These are phyloP conservation scores for Coemansia guatemalensis DNA, from an alignment of 192 early-diverging fungal genomes.

Conservation along the genomic window DNA sequence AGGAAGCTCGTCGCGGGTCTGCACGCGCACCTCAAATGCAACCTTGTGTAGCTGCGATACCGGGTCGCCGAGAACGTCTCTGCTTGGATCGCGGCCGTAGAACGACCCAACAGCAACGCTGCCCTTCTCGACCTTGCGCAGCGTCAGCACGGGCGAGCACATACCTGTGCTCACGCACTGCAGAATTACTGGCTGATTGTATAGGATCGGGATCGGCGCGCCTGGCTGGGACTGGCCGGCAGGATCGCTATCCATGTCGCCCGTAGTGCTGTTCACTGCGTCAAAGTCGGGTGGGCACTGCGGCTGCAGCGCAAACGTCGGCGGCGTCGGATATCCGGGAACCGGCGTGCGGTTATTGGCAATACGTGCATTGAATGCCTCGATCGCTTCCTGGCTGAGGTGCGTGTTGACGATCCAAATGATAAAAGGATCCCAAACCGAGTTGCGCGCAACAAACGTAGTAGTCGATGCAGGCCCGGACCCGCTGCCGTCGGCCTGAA, in stretches of 20 bases:
- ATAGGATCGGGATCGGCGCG: conserved; percentile 72
- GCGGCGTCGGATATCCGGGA: conserved; percentile 73
- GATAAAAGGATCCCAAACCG: conserved; percentile 85
- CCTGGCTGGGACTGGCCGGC: conserved; percentile 31
- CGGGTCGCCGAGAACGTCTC: conserved; percentile 75
- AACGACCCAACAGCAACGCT: conserved; percentile 69
- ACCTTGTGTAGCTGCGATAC: conserved; percentile 91
- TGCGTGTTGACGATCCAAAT: conserved; percentile 80
- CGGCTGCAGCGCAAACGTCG: conserved; percentile 69
- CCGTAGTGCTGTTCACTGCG: conserved; percentile 3
- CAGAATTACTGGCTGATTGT: conserved; percentile 85
- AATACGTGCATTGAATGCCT: conserved; percentile 54
- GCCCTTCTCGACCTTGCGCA: conserved; percentile 84
- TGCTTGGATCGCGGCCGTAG: conserved; percentile 40
- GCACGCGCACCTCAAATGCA: conserved; percentile 71
- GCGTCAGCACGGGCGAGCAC: conserved; percentile 75
- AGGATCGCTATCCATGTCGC: conserved; percentile 22
- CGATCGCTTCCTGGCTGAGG: conserved; percentile 54
- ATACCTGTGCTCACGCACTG: conserved; percentile 87
- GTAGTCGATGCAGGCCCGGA: conserved; percentile 36
- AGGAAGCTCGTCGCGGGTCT: conserved; percentile 46
- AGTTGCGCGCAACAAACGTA: conserved; percentile 73
- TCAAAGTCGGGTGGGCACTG: conserved; percentile 52
- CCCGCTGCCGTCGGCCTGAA: not conserved
- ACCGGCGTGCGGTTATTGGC: conserved; percentile 40